A percentile compares a stretch with the other conserved stretches of the same genome.
Conservation (phyloP, 345 rosid species). For the Boechera stricta region DNA sequence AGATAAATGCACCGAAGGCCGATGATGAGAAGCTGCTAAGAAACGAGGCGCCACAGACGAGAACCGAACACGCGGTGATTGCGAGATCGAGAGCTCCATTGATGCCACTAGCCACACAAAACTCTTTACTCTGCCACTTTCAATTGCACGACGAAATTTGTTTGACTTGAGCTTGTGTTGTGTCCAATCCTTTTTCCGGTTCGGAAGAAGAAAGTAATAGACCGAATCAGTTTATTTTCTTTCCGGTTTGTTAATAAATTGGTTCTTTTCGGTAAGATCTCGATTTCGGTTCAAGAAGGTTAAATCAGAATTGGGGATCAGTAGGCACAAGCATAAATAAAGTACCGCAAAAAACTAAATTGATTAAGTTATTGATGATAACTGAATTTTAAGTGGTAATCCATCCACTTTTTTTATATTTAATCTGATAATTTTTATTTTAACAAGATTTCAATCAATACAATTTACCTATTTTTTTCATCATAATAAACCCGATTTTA, state of each 20-base stretch:
- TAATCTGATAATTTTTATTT: too few relatives aligned
- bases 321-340: too few relatives aligned
- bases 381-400: too few relatives aligned
- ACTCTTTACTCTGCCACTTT: constrained; percentile 37
- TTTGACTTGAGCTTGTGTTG: constrained; percentile 8
- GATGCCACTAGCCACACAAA: constrained; percentile 46
- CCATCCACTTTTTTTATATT: too few relatives aligned
- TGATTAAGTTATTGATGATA: too few relatives aligned
- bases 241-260: background rate
- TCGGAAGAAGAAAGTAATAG: background rate
- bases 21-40: constrained; percentile 35
- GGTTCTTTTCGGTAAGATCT: background rate
- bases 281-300: background rate
- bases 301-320: background rate
- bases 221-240: constrained; percentile 2
- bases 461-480: too few relatives aligned
- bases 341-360: too few relatives aligned
- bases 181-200: constrained; percentile 28
- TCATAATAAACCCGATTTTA: too few relatives aligned
- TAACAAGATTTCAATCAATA: too few relatives aligned
- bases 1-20: constrained; percentile 27
- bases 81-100: constrained; percentile 49
- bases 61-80: constrained; percentile 35
- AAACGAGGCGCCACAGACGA: constrained; percentile 31
- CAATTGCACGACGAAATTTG: background rate